phyloP scores from a whole-genome alignment of 805 yeast genomes.

The Ascoidea tarda region DNA sequence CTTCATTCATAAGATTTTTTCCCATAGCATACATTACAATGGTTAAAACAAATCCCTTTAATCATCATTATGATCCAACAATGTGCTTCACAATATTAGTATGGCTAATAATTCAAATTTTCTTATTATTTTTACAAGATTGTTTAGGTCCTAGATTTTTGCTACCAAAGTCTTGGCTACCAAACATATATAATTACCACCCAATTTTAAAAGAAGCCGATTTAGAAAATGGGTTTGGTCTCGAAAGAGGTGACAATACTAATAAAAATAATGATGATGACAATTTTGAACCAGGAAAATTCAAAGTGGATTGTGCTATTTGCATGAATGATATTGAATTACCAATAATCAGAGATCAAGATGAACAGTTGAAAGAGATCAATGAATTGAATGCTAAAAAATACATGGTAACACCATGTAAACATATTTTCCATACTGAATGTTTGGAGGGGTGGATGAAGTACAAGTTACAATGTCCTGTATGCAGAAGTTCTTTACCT shows the following conservation, averaged over 20 bases:
- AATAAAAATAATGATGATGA: slow-evolving; percentile 10
- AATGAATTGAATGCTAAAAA: slow-evolving; percentile 16
- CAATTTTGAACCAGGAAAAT: slow-evolving; percentile 20
- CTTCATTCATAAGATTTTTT: slow-evolving; percentile 41
- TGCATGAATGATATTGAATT: slow-evolving; percentile 74
- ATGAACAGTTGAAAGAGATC: slow-evolving; percentile 6
- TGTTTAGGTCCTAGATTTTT: slow-evolving; percentile 72
- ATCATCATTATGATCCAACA: slow-evolving; percentile 47
- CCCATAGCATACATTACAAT: slow-evolving; percentile 57
- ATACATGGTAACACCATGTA: slow-evolving; percentile 84
- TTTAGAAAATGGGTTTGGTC: slow-evolving; percentile 46
- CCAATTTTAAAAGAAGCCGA: slow-evolving; percentile 46
- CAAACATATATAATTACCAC: slow-evolving; percentile 80
- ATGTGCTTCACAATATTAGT: slow-evolving; percentile 30
- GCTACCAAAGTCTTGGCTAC: slow-evolving; percentile 57
- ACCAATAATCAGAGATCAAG: slow-evolving; percentile 22
- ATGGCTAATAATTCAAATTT: slow-evolving; percentile 53
- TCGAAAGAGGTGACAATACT: slow-evolving; percentile 26
- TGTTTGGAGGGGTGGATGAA: slow-evolving; percentile 92
- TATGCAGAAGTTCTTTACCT: slow-evolving; percentile 76
- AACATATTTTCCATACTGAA: slow-evolving; percentile 79
- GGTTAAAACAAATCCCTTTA: slow-evolving; percentile 41
- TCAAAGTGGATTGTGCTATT: slow-evolving; percentile 68
- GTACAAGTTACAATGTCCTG: slow-evolving; percentile 86
- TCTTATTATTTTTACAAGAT: slow-evolving; percentile 46